A percentile compares a stretch with the other conserved stretches of the same genome.
Evolutionary conservation across 441 rosid genomes (phyloP).

Genomic region (Raphanus hybrid): DNA sequence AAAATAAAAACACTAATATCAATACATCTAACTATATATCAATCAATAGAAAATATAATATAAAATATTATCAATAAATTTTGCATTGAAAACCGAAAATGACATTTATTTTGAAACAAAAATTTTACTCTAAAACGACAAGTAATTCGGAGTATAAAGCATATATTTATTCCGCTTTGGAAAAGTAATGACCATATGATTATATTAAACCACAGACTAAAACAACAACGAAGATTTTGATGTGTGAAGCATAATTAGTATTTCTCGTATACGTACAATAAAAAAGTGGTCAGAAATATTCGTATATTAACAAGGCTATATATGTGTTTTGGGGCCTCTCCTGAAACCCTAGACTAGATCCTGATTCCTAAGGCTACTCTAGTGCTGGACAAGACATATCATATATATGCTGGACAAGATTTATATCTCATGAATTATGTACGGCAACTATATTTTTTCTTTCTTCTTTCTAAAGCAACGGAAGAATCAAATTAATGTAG

Average conservation of each 20-base stretch:
- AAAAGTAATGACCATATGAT: neutral
- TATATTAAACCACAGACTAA: neutral
- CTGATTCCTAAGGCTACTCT: neutral
- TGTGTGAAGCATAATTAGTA: neutral
- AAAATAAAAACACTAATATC: too few species aligned
- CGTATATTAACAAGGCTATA: neutral
- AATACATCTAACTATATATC: too few species aligned
- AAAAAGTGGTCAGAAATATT: neutral
- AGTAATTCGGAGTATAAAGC: neutral
- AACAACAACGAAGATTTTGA: neutral
- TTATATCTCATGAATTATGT: conserved; percentile 5
- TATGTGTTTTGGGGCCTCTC: neutral
- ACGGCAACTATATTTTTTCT: neutral
- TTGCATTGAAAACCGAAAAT: too few species aligned
- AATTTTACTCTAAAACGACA: too few species aligned
- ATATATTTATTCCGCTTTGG: neutral
- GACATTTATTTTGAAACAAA: too few species aligned
- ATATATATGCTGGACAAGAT: conserved; percentile 12
- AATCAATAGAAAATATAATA: too few species aligned
- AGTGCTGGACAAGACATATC: conserved; percentile 7
- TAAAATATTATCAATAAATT: too few species aligned
- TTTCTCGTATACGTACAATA: neutral
- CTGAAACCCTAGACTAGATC: conserved; percentile 24
- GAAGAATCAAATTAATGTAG: conserved; percentile 10
- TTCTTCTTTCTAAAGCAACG: neutral